These are phyloP conservation scores for Boeremia exigua DNA, from an alignment of 2,329 filamentous ascomycete species.

Conservation along the genomic window DNA sequence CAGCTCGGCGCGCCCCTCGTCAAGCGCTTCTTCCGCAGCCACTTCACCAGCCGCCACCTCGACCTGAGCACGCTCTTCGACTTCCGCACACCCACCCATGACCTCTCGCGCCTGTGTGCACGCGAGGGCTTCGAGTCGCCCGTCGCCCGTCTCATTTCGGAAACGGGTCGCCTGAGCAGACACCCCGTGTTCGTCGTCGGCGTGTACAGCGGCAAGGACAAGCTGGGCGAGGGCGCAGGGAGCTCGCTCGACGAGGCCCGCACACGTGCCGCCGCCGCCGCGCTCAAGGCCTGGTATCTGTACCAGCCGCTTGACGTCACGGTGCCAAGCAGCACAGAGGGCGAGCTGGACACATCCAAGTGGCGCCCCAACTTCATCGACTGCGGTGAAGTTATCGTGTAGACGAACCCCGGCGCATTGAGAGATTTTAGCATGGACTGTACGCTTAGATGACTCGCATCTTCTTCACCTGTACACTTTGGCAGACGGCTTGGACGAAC, in stretches of 20 bases:
- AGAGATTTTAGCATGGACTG: constrained; percentile 2
- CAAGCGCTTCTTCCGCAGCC: constrained; percentile 81
- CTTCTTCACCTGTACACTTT: constrained; percentile 25
- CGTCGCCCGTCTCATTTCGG: constrained; percentile 83
- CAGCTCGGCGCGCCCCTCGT: constrained; percentile 80
- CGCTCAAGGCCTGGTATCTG: constrained; percentile 93
- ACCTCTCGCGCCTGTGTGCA: constrained; percentile 81
- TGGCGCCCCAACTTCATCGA: constrained; percentile 65
- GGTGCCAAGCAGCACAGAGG: constrained; percentile 58
- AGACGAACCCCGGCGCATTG: constrained; percentile 29
- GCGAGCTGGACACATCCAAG: constrained; percentile 41
- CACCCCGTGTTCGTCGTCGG: constrained; percentile 93
- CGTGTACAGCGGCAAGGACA: constrained; percentile 88
- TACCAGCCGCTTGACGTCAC: constrained; percentile 74
- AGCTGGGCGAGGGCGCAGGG: constrained; percentile 89
- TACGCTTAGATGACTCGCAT: constrained; percentile 16
- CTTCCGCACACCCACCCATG: constrained; percentile 82
- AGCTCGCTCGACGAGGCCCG: constrained; percentile 78
- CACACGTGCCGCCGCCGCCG: constrained; percentile 78
- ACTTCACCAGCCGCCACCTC: constrained; percentile 81
- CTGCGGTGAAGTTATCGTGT: constrained; percentile 61
- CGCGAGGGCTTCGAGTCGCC: constrained; percentile 89
- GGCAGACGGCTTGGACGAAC: too few relatives aligned
- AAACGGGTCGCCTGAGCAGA: constrained; percentile 84
- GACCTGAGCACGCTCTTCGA: constrained; percentile 79